A percentile compares a stretch with the other conserved stretches of the same genome.
phyloP scores from a whole-genome alignment of 202 grass and related monocot genomes.

The Saccharum hybrid region DNA sequence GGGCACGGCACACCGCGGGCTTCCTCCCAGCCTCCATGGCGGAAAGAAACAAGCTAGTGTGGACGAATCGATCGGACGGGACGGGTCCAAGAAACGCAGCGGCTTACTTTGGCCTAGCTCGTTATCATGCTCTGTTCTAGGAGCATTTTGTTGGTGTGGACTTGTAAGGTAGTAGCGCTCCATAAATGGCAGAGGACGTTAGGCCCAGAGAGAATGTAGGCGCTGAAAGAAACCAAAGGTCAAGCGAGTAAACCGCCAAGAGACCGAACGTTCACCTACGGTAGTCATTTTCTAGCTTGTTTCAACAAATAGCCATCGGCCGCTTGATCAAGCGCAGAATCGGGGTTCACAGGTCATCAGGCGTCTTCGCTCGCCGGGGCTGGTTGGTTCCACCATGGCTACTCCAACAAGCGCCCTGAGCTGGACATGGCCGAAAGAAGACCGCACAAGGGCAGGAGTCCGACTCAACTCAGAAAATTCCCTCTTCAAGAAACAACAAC shows the following conservation, averaged over 20 bases:
- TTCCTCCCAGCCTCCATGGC: conserved; percentile 45
- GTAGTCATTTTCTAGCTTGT: neutral
- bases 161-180: neutral
- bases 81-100: neutral
- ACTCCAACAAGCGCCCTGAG: neutral
- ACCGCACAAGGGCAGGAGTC: too few species aligned
- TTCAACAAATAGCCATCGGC: neutral
- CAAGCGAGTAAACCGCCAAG: conserved; percentile 9
- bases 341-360: neutral
- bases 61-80: neutral
- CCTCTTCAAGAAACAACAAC: too few species aligned
- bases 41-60: neutral
- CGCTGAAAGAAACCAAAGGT: neutral
- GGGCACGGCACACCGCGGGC: neutral
- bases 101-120: neutral
- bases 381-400: too few species aligned
- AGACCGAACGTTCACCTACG: neutral
- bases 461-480: too few species aligned
- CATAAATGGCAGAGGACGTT: conserved; percentile 8
- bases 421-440: too few species aligned
- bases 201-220: conserved; percentile 8
- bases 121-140: neutral
- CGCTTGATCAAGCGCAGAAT: neutral
- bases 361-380: too few species aligned
- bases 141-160: neutral